Evolutionary conservation across 192 early-diverging fungal species (phyloP), one percentile per base, ranked within the genome.

Genomic region (Linnemannia hyalina): DNA sequence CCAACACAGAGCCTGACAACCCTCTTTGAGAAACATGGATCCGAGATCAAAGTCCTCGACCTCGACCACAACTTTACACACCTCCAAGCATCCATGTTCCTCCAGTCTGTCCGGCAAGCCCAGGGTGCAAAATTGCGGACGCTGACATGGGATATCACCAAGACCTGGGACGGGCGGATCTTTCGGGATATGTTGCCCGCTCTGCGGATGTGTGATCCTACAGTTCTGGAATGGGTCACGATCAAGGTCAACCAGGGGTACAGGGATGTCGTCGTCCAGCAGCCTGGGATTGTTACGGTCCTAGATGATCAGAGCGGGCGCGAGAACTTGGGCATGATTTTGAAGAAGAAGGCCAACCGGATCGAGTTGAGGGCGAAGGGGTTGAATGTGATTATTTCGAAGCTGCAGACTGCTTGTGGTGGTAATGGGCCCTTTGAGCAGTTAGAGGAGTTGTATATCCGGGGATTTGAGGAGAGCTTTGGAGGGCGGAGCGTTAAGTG

Each of bases 81-180:
- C 11, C 60, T 65, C 26, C 60, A 65, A 65, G 60, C 60, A 32
- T 65, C 29, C 29, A 65, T n/a, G 26, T 65, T 65, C 15, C 29
- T 32, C 0, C 60, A 65, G 29, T 65, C 29, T 35, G 29, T 65
- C 26, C 60, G 60, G 29, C 29, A 65, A 65, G 60, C 60, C 60
- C 60, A 65, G 13, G 60, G 60, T 1, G n/a, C 60, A 29, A 65
- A 65, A 2, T 13, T 65, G 29, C 60, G 60, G 2, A 26, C 11
- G 3, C 13, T 65, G 29, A 65, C 60, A 65, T 65, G 60, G 60
- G 60, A 65, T 65, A 65, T 65, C 60, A 65, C 60, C 60, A 65
- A 65, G 29, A 65, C 60, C n/a, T 65, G 60, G 60, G 60, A 65
- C 29, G 60, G 60, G 11, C 60, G 60, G 11, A 65, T 65, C n/a